phyloP scores from a whole-genome alignment of 208 protist genomes.

The Leptomonas seymouri region DNA sequence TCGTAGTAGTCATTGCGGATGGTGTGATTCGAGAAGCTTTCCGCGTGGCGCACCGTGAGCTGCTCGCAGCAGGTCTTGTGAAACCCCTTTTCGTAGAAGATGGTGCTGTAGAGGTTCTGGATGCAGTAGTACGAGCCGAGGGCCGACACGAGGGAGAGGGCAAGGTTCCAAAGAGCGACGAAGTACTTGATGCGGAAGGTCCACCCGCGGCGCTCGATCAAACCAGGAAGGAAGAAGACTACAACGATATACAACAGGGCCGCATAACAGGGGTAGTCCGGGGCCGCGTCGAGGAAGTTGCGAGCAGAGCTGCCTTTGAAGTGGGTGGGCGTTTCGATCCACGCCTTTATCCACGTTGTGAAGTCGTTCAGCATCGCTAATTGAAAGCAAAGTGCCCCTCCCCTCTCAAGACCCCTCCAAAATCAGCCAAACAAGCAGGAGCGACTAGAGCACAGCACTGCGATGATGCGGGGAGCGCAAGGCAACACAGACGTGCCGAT shows the following conservation, averaged over 20 bases:
- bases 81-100: constrained; percentile 32
- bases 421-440: neutral
- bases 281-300: constrained; percentile 42
- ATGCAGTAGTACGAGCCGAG: constrained; percentile 40
- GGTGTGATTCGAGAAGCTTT: neutral
- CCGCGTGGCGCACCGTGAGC: constrained; percentile 45
- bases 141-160: constrained; percentile 72
- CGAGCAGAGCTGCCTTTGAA: constrained; percentile 47
- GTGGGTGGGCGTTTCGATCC: constrained; percentile 24
- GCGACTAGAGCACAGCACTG: too few species aligned
- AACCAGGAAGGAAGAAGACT: constrained; percentile 53
- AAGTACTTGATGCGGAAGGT: constrained; percentile 30
- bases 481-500: too few species aligned
- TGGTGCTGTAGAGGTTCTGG: constrained; percentile 33
- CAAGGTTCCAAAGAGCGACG: constrained; percentile 73
- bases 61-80: constrained; percentile 36
- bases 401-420: too few species aligned
- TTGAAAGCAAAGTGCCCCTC: too few species aligned
- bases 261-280: constrained; percentile 40
- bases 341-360: constrained; percentile 13
- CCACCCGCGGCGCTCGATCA: constrained; percentile 60
- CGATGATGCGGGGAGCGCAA: too few species aligned
- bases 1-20: constrained; percentile 46
- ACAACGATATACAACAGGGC: constrained; percentile 51
- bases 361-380: neutral